Base-by-base conservation (phyloP, 2,329 filamentous ascomycete species). In the Lasiodiplodia hormozganensis region DNA sequence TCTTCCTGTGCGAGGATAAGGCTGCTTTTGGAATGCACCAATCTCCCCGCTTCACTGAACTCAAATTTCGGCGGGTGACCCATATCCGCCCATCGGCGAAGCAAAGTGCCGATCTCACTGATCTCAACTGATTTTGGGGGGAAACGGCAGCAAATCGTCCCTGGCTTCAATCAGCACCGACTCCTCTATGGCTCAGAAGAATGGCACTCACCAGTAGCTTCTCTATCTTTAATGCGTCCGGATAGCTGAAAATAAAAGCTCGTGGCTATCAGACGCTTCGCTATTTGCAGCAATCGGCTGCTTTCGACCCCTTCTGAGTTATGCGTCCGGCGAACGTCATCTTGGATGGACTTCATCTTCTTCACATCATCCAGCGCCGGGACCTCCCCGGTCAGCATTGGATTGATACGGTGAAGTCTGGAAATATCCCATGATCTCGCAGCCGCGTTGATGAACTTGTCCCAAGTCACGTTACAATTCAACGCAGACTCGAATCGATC, bases 161-260 rank as follows among this genome's bases (percentile, higher is more conserved):
- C 31, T 34, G 8, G 31, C 2, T 10, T 34, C 31, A 34, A 34
- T 34, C 31, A 34, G 31, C 8, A 1, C 31, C 2, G 31, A 3
- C 2, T 10, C 31, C 2, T 8, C 8, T 2, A 2, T 34, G 8
- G 2, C 1, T 10, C 31, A 10, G 31, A 34, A 2, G 0, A 3
- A 10, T 34, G 1, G 10, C 31, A 10, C 31, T 34, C 31, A 34
- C 31, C 31, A 34, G 31, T 34, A 34, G 31, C 31, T 34, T 34
- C 2, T 34, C 31, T 10, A 8, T 34, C 31, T 3, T 10, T 7
- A 10, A 34, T 34, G 8, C 8, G 31, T 10, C 31, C 31, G 10
- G 8, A 34, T 47, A 67, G 49, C 47, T 74, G 70, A 60, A 72
- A 74, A 57, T 72, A 74, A 71, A 74, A 74, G 25, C 67, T 69